These are phyloP conservation scores for Leptographium flavum DNA, from an alignment of 2,329 filamentous ascomycete species.

Conservation along the genomic window DNA sequence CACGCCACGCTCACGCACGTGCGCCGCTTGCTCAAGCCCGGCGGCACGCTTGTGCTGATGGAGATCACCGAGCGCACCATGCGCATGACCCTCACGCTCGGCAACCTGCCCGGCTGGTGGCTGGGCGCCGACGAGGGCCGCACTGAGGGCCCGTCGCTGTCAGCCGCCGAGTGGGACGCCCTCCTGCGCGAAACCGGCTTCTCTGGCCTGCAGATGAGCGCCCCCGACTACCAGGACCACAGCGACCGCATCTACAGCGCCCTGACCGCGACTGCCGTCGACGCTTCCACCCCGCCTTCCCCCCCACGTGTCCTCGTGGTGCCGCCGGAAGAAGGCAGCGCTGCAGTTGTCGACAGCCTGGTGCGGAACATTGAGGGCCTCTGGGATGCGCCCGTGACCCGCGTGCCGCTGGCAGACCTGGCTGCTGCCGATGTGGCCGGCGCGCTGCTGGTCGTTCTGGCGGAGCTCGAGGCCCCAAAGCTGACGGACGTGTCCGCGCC, in stretches of 20 bases:
- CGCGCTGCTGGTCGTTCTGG: background rate
- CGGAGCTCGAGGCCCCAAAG: background rate
- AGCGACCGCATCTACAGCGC: background rate
- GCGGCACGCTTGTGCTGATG: conserved; percentile 29
- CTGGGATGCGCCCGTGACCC: background rate
- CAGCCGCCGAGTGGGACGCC: background rate
- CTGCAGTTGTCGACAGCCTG: background rate
- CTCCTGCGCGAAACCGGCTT: conserved; percentile 9
- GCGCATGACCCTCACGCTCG: conserved; percentile 10
- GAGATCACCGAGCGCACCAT: too few relatives aligned
- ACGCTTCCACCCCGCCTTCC: too few relatives aligned
- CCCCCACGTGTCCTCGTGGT: too few relatives aligned
- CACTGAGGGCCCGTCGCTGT: too few relatives aligned
- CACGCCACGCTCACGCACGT: conserved; percentile 19
- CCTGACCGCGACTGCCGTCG: background rate
- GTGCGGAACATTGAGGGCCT: too few relatives aligned
- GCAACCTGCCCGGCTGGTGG: too few relatives aligned
- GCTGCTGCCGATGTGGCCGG: background rate
- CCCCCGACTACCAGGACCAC: background rate
- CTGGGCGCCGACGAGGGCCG: too few relatives aligned
- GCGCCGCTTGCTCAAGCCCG: conserved; percentile 21
- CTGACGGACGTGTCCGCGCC: background rate
- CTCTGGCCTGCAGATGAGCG: conserved; percentile 10
- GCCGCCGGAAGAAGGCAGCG: background rate
- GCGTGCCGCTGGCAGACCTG: background rate